phyloP scores from a whole-genome alignment of 495 filamentous ascomycete species.

The Aspergillus ellipticus region DNA sequence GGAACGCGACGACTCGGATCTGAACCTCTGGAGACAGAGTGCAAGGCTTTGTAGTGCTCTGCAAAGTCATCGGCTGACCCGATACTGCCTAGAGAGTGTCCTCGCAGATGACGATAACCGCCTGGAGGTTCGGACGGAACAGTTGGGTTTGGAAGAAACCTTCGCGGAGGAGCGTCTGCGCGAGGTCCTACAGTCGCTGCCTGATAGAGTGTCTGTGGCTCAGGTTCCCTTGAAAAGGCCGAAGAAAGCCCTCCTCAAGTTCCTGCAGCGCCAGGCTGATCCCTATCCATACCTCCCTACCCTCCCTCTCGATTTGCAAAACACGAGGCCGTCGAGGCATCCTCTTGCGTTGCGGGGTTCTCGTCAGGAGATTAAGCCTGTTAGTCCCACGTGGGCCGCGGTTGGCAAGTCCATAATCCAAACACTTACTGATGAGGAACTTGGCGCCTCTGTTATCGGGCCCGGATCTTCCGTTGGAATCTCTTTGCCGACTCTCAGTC shows the following conservation, averaged over 20 bases:
- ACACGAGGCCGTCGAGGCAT: slow-evolving; percentile 22
- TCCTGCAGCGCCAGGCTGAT: slow-evolving; percentile 65
- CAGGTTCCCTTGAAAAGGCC: slow-evolving; percentile 61
- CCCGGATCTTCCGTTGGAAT: slow-evolving; percentile 40
- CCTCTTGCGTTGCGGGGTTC: slow-evolving; percentile 29
- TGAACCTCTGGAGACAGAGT: slow-evolving; percentile 88
- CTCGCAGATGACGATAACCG: slow-evolving; percentile 78
- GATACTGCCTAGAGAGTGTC: slow-evolving; percentile 89
- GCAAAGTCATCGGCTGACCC: slow-evolving; percentile 68
- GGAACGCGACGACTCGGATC: slow-evolving; percentile 85
- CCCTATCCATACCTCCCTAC: slow-evolving; percentile 73
- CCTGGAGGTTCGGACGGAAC: slow-evolving; percentile 65
- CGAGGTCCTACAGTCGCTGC: slow-evolving; percentile 59
- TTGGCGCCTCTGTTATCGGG: slow-evolving; percentile 26
- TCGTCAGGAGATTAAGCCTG: slow-evolving; percentile 29
- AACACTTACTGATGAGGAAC: slow-evolving; percentile 42
- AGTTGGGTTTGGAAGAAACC: slow-evolving; percentile 78
- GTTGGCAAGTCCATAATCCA: slow-evolving; percentile 56
- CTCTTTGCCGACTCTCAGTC: slow-evolving; percentile 28
- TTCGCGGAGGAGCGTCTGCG: slow-evolving; percentile 78
- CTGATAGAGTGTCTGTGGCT: slow-evolving; percentile 67
- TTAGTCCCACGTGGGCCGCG: slow-evolving; percentile 47
- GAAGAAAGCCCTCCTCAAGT: slow-evolving; percentile 58
- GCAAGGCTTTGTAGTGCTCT: slow-evolving; percentile 74
- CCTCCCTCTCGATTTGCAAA: slow-evolving; percentile 34